Evolutionary conservation across 345 rosid species (phyloP).

Genomic region (Acer campestre): DNA sequence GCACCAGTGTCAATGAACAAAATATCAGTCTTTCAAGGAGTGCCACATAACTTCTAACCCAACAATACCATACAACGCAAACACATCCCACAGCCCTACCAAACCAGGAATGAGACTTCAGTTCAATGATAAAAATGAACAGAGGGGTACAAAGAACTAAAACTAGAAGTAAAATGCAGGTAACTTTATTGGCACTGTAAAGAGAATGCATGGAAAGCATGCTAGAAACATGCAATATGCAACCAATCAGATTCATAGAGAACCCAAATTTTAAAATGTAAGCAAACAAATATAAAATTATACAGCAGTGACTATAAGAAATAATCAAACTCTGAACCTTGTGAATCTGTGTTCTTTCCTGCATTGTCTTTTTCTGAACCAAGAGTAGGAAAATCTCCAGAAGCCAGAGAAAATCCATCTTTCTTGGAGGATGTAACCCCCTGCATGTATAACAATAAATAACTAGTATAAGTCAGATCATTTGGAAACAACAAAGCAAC

Average conservation of each 20-base stretch:
- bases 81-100: background rate
- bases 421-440: conserved; percentile 61
- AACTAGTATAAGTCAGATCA: conserved; percentile 13
- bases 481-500: conserved; percentile 9
- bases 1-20: background rate
- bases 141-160: background rate
- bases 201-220: background rate
- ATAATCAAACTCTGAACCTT: conserved; percentile 51
- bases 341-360: conserved; percentile 53
- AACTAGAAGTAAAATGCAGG: background rate
- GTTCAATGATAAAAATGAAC: background rate
- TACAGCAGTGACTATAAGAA: background rate
- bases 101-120: background rate
- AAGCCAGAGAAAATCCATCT: conserved; percentile 78
- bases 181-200: background rate
- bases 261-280: conserved; percentile 23
- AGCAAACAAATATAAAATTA: conserved; percentile 10
- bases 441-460: conserved; percentile 47
- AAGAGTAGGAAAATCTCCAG: conserved; percentile 96
- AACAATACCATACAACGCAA: background rate
- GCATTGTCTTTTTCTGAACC: conserved; percentile 78
- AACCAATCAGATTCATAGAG: conserved; percentile 1
- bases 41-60: background rate
- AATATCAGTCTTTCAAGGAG: background rate
- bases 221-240: background rate